These are phyloP conservation scores for Fusarium sp. DNA, from an alignment of 2,329 filamentous ascomycete species.

Conservation along the genomic window DNA sequence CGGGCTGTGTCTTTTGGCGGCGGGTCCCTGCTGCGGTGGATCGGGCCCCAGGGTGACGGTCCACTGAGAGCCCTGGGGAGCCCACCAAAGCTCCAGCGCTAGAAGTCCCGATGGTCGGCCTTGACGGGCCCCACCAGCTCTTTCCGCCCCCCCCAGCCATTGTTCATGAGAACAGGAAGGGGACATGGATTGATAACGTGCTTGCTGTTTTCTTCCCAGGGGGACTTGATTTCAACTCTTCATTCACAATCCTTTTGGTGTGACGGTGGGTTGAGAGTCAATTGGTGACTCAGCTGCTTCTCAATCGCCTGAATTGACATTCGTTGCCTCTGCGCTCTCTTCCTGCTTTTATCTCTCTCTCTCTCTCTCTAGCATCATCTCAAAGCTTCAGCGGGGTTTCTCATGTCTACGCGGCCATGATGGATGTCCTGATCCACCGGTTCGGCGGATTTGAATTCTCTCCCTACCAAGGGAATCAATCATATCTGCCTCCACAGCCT, in stretches of 20 bases:
- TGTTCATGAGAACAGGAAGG: constrained; percentile 28
- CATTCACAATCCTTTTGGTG: constrained; percentile 6
- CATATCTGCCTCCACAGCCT: constrained; percentile 15
- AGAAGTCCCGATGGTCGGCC: constrained; percentile 29
- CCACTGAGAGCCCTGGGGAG: constrained; percentile 24
- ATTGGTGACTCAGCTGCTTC: background rate
- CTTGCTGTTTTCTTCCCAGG: constrained; percentile 1
- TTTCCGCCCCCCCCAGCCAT: constrained; percentile 22
- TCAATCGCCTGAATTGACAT: background rate
- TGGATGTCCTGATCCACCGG: constrained; percentile 50
- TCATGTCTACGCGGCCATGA: constrained; percentile 38
- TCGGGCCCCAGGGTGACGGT: background rate
- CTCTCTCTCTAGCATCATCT: background rate
- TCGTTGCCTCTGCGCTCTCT: constrained; percentile 1
- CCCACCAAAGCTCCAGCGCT: constrained; percentile 3
- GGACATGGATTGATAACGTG: constrained; percentile 27
- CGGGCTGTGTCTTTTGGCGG: constrained; percentile 13
- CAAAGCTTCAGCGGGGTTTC: constrained; percentile 2
- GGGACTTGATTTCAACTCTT: constrained; percentile 9
- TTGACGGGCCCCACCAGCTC: constrained; percentile 9
- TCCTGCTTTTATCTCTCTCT: background rate
- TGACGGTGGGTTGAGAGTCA: constrained; percentile 5
- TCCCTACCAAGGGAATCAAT: constrained; percentile 40
- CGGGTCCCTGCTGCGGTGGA: constrained; percentile 21
- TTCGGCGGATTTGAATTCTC: constrained; percentile 48